Percentiles rank a stretch among this genome's conserved stretches.
phyloP scores from a whole-genome alignment of 352 stramenopile species.

The Thraustochytrium striatum region DNA sequence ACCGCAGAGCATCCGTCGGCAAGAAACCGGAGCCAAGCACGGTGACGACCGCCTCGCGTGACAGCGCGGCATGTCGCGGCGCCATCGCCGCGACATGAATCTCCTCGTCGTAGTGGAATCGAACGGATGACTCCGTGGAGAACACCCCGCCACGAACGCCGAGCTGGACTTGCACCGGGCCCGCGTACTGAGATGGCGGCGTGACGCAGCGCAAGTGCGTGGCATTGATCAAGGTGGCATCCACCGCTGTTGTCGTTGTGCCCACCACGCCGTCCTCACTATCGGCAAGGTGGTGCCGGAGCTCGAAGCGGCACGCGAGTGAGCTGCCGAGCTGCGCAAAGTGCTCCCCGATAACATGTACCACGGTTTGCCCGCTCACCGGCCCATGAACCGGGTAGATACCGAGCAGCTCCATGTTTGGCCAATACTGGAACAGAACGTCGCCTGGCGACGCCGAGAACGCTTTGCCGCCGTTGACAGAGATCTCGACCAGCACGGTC shows the following conservation, averaged over 20 bases:
- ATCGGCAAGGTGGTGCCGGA: background rate
- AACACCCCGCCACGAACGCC: background rate
- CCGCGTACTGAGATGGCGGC: background rate
- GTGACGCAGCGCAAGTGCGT: background rate
- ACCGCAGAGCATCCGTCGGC: constrained; percentile 67
- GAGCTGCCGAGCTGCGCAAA: background rate
- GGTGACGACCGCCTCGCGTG: constrained; percentile 63
- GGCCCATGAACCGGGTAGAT: constrained; percentile 23
- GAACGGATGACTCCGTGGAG: background rate
- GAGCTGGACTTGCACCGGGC: background rate
- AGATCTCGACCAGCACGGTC: background rate
- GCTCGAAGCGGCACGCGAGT: background rate
- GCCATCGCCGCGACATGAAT: constrained; percentile 66
- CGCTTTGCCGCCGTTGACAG: constrained; percentile 7
- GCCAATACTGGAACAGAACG: background rate
- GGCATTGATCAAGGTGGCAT: background rate
- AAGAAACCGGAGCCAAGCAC: constrained; percentile 77
- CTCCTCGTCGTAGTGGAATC: constrained; percentile 74
- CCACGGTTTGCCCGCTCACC: background rate
- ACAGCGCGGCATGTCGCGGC: constrained; percentile 65
- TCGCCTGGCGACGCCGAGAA: background rate
- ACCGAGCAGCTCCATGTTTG: background rate
- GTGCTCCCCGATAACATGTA: constrained; percentile 24
- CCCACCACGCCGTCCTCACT: too few species aligned
- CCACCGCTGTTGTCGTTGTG: too few species aligned